Percentiles rank a stretch among this genome's conserved stretches.
phyloP scores from a whole-genome alignment of 768 basidiomycete genomes.

The Trichaptum fuscoviolaceum region DNA sequence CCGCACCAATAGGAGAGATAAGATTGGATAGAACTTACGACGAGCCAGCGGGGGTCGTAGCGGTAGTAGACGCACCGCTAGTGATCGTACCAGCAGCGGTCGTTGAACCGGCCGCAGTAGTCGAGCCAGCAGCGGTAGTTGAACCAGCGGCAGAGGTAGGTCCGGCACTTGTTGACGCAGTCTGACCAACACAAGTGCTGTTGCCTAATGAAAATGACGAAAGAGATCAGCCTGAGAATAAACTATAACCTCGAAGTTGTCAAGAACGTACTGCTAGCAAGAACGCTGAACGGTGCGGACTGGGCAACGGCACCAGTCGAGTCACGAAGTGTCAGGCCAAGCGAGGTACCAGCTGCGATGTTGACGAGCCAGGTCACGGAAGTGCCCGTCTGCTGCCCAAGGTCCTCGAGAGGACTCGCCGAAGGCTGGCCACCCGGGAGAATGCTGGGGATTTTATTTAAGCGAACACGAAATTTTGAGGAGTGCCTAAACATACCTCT shows the following conservation, averaged over 20 bases:
- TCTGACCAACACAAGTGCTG: conserved; percentile 30
- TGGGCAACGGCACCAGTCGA: conserved; percentile 43
- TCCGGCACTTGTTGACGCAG: conserved; percentile 13
- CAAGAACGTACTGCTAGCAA: conserved; percentile 40
- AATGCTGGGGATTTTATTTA: conserved; percentile 34
- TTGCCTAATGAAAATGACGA: conserved; percentile 27
- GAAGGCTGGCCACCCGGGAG: conserved; percentile 43
- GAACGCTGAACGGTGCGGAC: conserved; percentile 47
- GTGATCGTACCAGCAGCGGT: conserved; percentile 12
- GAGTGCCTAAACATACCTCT: background rate
- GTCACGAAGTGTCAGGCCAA: conserved; percentile 63
- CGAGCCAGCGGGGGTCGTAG: conserved; percentile 10
- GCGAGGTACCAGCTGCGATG: conserved; percentile 40
- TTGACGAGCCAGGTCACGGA: conserved; percentile 53
- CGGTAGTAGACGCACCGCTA: conserved; percentile 5
- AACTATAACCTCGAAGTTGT: too few species aligned
- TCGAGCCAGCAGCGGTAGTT: conserved; percentile 16
- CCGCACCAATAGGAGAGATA: background rate
- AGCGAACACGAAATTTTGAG: background rate
- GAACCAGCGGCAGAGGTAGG: conserved; percentile 17
- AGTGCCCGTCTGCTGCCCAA: conserved; percentile 35
- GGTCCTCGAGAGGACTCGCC: conserved; percentile 39
- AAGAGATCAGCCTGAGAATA: too few species aligned
- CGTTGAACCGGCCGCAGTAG: conserved; percentile 7
- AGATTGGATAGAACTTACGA: background rate